These are phyloP conservation scores for Vanrija sp. DNA, from an alignment of 1,284 basidiomycete species.

Conservation along the genomic window DNA sequence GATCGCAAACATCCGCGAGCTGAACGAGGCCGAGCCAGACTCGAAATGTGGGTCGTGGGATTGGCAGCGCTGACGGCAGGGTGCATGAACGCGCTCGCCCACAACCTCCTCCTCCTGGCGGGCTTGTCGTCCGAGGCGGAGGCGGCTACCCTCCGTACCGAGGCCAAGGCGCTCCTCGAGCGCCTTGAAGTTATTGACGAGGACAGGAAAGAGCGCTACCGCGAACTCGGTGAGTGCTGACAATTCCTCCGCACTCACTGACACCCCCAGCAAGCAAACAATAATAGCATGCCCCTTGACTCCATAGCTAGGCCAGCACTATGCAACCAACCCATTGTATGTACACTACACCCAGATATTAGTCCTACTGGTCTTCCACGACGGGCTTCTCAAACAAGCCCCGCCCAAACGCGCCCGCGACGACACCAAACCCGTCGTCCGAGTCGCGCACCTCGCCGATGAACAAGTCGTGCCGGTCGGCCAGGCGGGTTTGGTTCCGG, in stretches of 20 bases:
- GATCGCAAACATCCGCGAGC: slow-evolving; percentile 72
- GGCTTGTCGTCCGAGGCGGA: slow-evolving; percentile 11
- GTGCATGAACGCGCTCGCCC: slow-evolving; percentile 87
- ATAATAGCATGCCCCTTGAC: background rate
- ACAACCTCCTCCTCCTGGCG: slow-evolving; percentile 56
- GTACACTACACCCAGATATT: background rate
- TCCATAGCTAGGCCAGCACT: background rate
- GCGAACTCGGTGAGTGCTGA: slow-evolving; percentile 33
- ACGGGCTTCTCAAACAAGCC: slow-evolving; percentile 52
- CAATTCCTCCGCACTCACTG: background rate
- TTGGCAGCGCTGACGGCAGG: slow-evolving; percentile 53
- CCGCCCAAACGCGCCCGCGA: slow-evolving; percentile 74
- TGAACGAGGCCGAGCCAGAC: slow-evolving; percentile 86
- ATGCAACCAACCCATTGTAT: slow-evolving; percentile 1
- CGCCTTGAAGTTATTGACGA: slow-evolving; percentile 40
- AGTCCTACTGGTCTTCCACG: background rate
- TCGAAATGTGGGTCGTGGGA: slow-evolving; percentile 70
- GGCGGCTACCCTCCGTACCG: slow-evolving; percentile 8
- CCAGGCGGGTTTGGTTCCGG: slow-evolving; percentile 73
- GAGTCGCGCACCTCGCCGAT: slow-evolving; percentile 75
- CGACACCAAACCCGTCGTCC: slow-evolving; percentile 74
- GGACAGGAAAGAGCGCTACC: slow-evolving; percentile 44
- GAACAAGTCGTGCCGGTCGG: slow-evolving; percentile 85
- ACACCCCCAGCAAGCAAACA: slow-evolving; percentile 7
- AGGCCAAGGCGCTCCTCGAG: slow-evolving; percentile 32